Evolutionary conservation across 495 filamentous ascomycete species (phyloP), one percentile per base, ranked within the genome.

Genomic region (Haplographium delicatum): DNA sequence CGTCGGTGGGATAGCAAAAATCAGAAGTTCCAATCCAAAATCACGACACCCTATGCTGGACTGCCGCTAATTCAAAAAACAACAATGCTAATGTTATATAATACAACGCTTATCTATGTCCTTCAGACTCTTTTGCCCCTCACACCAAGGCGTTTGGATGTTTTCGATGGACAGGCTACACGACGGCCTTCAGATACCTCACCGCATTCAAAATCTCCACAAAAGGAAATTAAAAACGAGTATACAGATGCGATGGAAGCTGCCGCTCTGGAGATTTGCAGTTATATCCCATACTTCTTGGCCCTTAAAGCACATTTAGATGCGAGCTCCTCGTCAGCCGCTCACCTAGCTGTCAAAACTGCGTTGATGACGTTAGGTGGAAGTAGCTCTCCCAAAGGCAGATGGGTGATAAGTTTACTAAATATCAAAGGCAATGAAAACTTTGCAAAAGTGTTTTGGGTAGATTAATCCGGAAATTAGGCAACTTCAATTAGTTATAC

Each of bases 41-140:
- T 8, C 18, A 5, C 34, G 5, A 8, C 16, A 7, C 7, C 7
- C 5, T 5, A 8, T 10, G 16, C 8, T 38, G 34, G 34, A 38
- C 5, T 38, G 16, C 34, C 6, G 15, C 8, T 16, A 15, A 38
- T 38, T 18, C 16, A 5, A 9, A 18, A 7, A 26, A n/a, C 46
- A 40, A 26, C 24, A 26, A 49, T 35, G 11, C 24, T 49, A 1
- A 49, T 49, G 46, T 26, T 49, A 11, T 49, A 49, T 23, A 49
- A 49, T 23, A 49, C 46, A 8, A n/a, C 46, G 2, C 46, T 49
- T 2, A 39, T 49, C 19, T 39, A 40, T n/a, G 28, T 49, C 16
- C 46, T 49, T 13, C 34, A 30, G 27, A 30, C 28, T 25, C 35
- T 49, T 16, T 1, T 25, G 15, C 40, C 46, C 2, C 46, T 30